Evolutionary conservation across 805 yeast genomes (phyloP).

Genomic region (Kodamaea restingae): DNA sequence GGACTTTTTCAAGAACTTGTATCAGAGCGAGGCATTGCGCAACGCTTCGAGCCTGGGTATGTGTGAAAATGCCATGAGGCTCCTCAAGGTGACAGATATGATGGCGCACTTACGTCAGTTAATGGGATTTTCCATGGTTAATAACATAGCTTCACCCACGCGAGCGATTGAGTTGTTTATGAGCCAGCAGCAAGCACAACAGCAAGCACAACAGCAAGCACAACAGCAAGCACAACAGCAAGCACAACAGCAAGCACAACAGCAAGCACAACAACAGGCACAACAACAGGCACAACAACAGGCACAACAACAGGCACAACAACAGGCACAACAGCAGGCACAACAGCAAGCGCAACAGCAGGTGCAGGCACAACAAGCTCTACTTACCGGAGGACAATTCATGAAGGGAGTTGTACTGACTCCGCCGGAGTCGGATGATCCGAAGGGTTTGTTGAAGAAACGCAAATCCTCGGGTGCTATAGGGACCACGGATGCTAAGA

Average conservation of each 20-base stretch:
- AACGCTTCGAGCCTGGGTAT: conserved; percentile 57
- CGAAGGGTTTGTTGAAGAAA: conserved; percentile 11
- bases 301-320: conserved; percentile 6
- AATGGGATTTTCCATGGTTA: conserved; percentile 51
- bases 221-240: conserved; percentile 5
- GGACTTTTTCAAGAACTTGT: conserved; percentile 20
- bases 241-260: conserved; percentile 1
- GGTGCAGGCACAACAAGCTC: conserved; percentile 2
- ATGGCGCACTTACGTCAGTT: conserved; percentile 69
- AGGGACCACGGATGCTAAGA: conserved; percentile 12
- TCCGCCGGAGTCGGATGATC: conserved; percentile 9
- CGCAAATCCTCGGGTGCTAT: conserved; percentile 10
- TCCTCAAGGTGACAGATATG: conserved; percentile 72
- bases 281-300: conserved; percentile 4
- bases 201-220: conserved; percentile 2
- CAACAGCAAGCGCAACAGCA: conserved; percentile 3
- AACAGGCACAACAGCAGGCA: conserved; percentile 4
- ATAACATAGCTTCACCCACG: conserved; percentile 49
- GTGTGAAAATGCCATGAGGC: conserved; percentile 61
- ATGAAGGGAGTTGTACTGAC: conserved; percentile 6
- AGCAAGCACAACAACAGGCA: conserved; percentile 5
- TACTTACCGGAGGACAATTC: conserved; percentile 2
- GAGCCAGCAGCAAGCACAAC: conserved; percentile 10
- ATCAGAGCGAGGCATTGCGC: conserved; percentile 40
- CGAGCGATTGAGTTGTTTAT: conserved; percentile 47